Evolutionary conservation across 2,329 filamentous ascomycete species (phyloP).

Genomic region (Diaporthe vaccinii): DNA sequence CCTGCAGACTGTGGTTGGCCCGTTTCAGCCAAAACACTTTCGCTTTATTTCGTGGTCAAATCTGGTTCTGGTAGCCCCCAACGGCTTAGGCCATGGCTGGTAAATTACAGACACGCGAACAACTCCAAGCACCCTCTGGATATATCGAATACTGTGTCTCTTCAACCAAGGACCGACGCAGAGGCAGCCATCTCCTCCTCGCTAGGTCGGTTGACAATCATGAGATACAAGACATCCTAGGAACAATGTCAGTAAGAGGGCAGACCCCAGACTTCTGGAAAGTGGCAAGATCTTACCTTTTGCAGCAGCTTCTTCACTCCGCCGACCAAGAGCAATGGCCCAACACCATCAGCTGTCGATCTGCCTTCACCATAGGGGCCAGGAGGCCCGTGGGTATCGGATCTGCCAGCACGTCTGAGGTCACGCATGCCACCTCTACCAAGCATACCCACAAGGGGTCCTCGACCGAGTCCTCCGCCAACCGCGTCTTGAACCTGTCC

Average conservation of each 20-base stretch:
- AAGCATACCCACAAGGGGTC: background rate
- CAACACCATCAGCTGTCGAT: background rate
- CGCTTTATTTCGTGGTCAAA: too few species aligned
- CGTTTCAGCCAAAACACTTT: background rate
- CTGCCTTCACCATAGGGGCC: background rate
- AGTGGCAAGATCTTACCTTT: background rate
- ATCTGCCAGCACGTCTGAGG: background rate
- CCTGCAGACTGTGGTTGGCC: background rate
- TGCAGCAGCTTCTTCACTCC: constrained; percentile 41
- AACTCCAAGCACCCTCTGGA: background rate
- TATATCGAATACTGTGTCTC: too few species aligned
- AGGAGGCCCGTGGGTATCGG: background rate
- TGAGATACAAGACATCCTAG: constrained; percentile 41
- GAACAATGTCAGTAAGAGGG: background rate
- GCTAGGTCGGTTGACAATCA: constrained; percentile 39
- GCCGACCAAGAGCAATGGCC: constrained; percentile 28
- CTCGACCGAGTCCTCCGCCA: constrained; percentile 11
- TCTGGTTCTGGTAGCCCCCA: background rate
- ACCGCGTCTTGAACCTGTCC: background rate
- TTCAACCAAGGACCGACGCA: constrained; percentile 4
- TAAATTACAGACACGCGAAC: background rate
- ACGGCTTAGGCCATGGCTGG: background rate
- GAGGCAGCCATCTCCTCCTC: constrained; percentile 32
- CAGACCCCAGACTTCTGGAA: background rate
- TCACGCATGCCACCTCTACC: background rate